phyloP scores from a whole-genome alignment of 768 basidiomycete genomes.

The Suillus clintonianus region DNA sequence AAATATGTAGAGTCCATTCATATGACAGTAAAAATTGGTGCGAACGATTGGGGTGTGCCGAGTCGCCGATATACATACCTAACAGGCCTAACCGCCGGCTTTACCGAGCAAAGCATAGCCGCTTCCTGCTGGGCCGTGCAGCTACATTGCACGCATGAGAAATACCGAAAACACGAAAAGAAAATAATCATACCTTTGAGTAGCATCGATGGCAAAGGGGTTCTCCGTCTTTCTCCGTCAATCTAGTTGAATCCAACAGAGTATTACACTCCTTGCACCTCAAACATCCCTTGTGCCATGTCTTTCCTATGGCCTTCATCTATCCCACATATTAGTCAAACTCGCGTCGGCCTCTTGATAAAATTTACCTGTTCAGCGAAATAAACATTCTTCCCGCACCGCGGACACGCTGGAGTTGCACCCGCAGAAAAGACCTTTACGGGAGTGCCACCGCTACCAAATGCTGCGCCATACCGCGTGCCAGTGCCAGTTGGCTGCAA shows the following conservation, averaged over 20 bases:
- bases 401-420: conserved; percentile 62
- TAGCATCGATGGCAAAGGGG: conserved; percentile 76
- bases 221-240: conserved; percentile 76
- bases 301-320: conserved; percentile 82
- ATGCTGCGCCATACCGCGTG: conserved; percentile 63
- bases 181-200: conserved; percentile 47
- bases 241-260: conserved; percentile 65
- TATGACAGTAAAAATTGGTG: not conserved
- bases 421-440: conserved; percentile 45
- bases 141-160: conserved; percentile 36
- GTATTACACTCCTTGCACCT: conserved; percentile 75
- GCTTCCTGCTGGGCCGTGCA: conserved; percentile 70
- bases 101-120: conserved; percentile 74
- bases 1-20: not conserved
- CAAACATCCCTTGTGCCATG: conserved; percentile 76
- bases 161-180: conserved; percentile 2
- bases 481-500: conserved; percentile 55
- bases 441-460: conserved; percentile 44
- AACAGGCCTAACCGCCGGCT: conserved; percentile 39
- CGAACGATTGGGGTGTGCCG: not conserved
- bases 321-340: conserved; percentile 27
- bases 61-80: not conserved
- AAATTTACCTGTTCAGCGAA: conserved; percentile 76
- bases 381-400: conserved; percentile 76
- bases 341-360: not conserved